Conservation (phyloP, 345 rosid species). For the Brassica cretica region DNA sequence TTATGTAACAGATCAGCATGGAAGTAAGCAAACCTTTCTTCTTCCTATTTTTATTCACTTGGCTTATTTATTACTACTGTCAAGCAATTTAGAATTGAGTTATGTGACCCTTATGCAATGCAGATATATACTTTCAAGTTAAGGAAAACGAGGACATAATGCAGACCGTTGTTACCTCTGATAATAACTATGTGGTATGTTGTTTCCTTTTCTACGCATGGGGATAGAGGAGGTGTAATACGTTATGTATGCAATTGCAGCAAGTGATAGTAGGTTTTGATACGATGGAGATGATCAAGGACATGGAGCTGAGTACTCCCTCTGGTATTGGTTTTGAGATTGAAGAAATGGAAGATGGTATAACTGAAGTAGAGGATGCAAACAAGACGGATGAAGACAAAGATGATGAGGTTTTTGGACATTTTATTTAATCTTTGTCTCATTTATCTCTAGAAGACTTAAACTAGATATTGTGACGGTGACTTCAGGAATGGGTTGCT, state of each 20-base stretch:
- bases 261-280: constrained; percentile 88
- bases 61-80: neutral
- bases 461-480: constrained; percentile 15
- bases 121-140: constrained; percentile 89
- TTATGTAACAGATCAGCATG: constrained; percentile 79
- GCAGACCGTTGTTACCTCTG: constrained; percentile 58
- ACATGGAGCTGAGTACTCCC: constrained; percentile 62
- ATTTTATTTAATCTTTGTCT: neutral
- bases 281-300: constrained; percentile 67
- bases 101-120: constrained; percentile 17
- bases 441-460: neutral
- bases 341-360: constrained; percentile 55
- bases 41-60: neutral
- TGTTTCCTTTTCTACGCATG: neutral
- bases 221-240: neutral
- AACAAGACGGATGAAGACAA: constrained; percentile 46
- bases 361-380: constrained; percentile 51
- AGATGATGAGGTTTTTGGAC: constrained; percentile 56
- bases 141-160: constrained; percentile 76
- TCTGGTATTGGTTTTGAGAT: constrained; percentile 69
- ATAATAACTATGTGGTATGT: constrained; percentile 74
- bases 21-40: constrained; percentile 48
- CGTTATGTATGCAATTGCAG: constrained; percentile 50
- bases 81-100: constrained; percentile 14
- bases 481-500: constrained; percentile 69